Conservation (phyloP, 441 rosid genomes). For the Raphanus hybrid region DNA sequence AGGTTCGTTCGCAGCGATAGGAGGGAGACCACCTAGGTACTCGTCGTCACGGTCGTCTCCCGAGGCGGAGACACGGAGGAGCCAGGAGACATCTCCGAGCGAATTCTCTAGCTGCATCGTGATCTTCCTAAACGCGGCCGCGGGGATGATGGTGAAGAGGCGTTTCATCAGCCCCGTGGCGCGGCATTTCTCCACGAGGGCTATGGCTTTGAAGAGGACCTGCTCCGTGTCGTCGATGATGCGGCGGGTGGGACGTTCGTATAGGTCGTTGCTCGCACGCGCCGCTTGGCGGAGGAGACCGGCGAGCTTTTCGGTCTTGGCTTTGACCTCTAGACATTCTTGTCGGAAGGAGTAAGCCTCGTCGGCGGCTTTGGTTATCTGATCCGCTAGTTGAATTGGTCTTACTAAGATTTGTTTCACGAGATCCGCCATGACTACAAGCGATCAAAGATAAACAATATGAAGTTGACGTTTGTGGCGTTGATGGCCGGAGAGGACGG, state of each 20-base stretch:
- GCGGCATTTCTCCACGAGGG: conserved; percentile 65
- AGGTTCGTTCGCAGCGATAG: conserved; percentile 78
- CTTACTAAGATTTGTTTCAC: conserved; percentile 65
- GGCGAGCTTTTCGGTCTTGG: conserved; percentile 69
- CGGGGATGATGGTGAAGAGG: conserved; percentile 70
- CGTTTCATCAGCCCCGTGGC: conserved; percentile 62
- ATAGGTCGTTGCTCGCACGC: conserved; percentile 62
- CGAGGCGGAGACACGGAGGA: conserved; percentile 65
- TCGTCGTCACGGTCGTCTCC: conserved; percentile 62
- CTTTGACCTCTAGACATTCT: conserved; percentile 68
- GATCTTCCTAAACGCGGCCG: conserved; percentile 67
- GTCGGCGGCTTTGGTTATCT: conserved; percentile 53
- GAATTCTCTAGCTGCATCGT: conserved; percentile 70
- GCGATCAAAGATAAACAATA: neutral
- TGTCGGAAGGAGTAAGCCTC: conserved; percentile 66
- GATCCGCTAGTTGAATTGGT: conserved; percentile 74
- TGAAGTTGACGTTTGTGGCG: conserved; percentile 31
- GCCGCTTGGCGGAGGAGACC: conserved; percentile 73
- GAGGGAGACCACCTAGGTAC: conserved; percentile 63
- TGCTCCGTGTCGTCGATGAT: conserved; percentile 74
- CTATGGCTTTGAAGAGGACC: conserved; percentile 68
- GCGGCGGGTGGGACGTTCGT: conserved; percentile 78
- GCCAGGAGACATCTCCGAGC: conserved; percentile 76
- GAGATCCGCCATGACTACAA: conserved; percentile 59
- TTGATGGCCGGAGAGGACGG: conserved; percentile 44